Evolutionary conservation across 1,139 yeast species (phyloP), one percentile per base, ranked within the genome.

Genomic region (Yamadazyma mexicana): DNA sequence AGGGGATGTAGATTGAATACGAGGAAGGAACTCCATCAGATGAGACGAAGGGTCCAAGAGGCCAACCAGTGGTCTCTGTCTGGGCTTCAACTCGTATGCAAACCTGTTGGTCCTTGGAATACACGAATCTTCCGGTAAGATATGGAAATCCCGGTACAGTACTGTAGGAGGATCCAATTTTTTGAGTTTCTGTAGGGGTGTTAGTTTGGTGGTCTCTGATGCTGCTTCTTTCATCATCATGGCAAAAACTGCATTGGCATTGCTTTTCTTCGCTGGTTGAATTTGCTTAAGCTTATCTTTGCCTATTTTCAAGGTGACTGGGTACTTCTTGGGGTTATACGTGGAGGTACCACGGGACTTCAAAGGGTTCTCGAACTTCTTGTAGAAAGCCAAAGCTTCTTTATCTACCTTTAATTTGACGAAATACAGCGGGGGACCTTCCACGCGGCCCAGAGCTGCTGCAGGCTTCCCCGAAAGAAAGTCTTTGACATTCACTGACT

Each of bases 401-500:
- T 65, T 51, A 31, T 54, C 49, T 2, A 69, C 39, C 36, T 58
- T 60, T 11, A 70, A 51, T 0, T 62, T 59, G 1, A 69, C 64
- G 12, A 52, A 39, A 15, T 44, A 40, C 12, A 50, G 42, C 42
- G 40, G 45, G 34, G 8, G 22, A 5, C 8, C 5, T 20, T 20
- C 22, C 8, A 8, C n/a, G n/a, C n/a, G n/a, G n/a, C n/a, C n/a
- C 17, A 15, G 26, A 32, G 15, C 11, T 16, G 8, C 20, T 12
- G 12, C 29, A 6, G 29, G 29, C 18, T 29, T 35, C 3, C 35
- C 27, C n/a, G 43, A 55, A 9, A 43, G 31, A 18, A 69, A 47
- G 31, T 68, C 67, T 40, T 52, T 65, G 1, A 73, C 63, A 7
- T 67, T 55, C 0, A 64, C 58, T 0, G 65, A 40, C 32, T 55